Evolutionary conservation across 2,329 filamentous ascomycete species (phyloP).

Genomic region (Diaporthe helianthi): DNA sequence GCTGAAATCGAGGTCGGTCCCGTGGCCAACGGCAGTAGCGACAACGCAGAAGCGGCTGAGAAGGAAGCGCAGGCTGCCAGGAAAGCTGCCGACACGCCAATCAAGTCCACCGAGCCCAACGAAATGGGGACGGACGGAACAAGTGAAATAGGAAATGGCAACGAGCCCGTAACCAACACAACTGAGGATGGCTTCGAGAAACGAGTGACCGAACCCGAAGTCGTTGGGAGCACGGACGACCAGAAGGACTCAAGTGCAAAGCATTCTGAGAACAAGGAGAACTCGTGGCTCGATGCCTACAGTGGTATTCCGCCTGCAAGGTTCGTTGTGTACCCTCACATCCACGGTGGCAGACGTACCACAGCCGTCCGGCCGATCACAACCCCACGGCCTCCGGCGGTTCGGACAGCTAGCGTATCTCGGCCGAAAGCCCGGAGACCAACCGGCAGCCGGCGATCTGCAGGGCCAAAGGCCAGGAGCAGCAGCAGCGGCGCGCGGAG

Average conservation of each 20-base stretch:
- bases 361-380: constrained; percentile 49
- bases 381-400: constrained; percentile 48
- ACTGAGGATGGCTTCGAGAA: constrained; percentile 1
- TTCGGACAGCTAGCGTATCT: constrained; percentile 46
- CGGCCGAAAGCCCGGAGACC: constrained; percentile 50
- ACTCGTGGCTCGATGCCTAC: constrained; percentile 56
- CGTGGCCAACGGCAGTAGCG: neutral
- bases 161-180: constrained; percentile 22
- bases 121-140: constrained; percentile 39
- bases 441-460: constrained; percentile 41
- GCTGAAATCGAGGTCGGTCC: neutral
- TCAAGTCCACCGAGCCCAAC: constrained; percentile 50
- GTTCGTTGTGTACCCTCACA: constrained; percentile 80
- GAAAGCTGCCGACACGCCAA: constrained; percentile 40
- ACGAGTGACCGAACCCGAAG: neutral
- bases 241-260: constrained; percentile 34
- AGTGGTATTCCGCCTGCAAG: constrained; percentile 70
- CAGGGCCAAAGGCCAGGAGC: constrained; percentile 50
- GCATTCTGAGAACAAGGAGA: constrained; percentile 40
- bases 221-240: neutral
- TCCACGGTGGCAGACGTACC: constrained; percentile 56
- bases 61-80: neutral
- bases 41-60: neutral
- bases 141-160: constrained; percentile 21
- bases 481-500: constrained; percentile 53